Percentiles rank a stretch among this genome's conserved stretches.
Conservation (phyloP, 108 stramenopile species). For the Asterionellopsis glacialis region DNA sequence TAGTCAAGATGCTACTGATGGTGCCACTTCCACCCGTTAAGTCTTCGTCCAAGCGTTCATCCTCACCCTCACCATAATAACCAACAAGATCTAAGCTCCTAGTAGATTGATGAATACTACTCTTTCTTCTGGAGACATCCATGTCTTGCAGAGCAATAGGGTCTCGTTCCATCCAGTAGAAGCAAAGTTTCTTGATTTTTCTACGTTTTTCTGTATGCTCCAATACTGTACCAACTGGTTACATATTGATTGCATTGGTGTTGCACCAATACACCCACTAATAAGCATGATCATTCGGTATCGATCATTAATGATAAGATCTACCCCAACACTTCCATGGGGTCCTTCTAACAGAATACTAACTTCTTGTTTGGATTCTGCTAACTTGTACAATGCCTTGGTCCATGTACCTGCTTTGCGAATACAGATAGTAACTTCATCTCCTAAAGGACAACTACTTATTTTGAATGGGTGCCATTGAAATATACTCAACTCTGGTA, state of each 20-base stretch:
- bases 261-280: conserved; percentile 41
- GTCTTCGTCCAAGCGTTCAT: too few relatives aligned
- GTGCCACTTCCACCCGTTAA: too few relatives aligned
- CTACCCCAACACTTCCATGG: conserved; percentile 33
- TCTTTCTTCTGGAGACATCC: not conserved
- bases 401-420: conserved; percentile 41
- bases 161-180: conserved; percentile 31
- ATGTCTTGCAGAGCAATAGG: conserved; percentile 7
- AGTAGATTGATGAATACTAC: too few relatives aligned
- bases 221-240: conserved; percentile 14
- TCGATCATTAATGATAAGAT: conserved; percentile 18
- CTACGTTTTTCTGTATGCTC: conserved; percentile 12
- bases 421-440: too few relatives aligned
- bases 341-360: conserved; percentile 40
- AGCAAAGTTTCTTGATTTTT: conserved; percentile 25
- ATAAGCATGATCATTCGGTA: conserved; percentile 31
- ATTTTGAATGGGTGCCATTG: conserved; percentile 40
- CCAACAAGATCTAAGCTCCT: too few relatives aligned
- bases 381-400: conserved; percentile 18
- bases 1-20: too few relatives aligned
- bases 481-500: conserved; percentile 18
- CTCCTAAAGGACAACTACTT: conserved; percentile 10
- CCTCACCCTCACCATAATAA: too few relatives aligned
- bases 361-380: conserved; percentile 12
- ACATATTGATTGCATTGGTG: conserved; percentile 17